Base-by-base conservation (phyloP, 768 basidiomycete genomes). In the Coprinellus micaceus region DNA sequence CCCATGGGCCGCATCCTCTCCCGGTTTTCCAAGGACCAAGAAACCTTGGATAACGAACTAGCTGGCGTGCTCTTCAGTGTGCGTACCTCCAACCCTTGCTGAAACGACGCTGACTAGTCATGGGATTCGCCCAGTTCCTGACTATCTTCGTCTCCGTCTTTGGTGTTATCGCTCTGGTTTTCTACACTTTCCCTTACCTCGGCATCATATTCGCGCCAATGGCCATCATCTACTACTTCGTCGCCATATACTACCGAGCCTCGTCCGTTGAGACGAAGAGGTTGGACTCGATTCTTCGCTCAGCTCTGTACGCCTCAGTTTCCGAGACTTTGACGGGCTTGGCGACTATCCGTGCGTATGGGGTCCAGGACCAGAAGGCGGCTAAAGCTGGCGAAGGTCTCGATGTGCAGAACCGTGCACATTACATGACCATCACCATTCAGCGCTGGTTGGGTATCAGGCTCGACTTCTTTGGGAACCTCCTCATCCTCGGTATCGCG, bases 401-500 rank as follows among this genome's bases (percentile, higher is more conserved):
- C 22, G 82, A 85, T 64, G 64, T 76, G 68, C 80, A 86, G 62
- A 85, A 86, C 61, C 69, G 79, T 54, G 85, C 86, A 1, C 84
- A 83, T 63, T 80, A 81, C 59, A 83, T 86, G 77, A 83, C 81
- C 0, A 75, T 88, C 37, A 72, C 80, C 4, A 82, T 87, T 54
- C 86, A 88, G 65, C 71, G 82, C 45, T 89, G 85, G 85, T 72
- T 88, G 1, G 76, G 77, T 2, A 65, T 86, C 7, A 75, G 88
- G 13, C 75, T 91, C 1, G 87, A 89, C 58, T 68, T 88, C 24
- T 80, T 87, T 24, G 85, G 82, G 1, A 86, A 87, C 61, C 57
- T 83, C n/a, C 69, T 91, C 12, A 75, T 90, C 24, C 74, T 90
- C 19, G 85, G 86, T 1, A 88, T 92, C 44, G 83, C 74, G 2